These are phyloP conservation scores for Debaryomycetaceae sp. DNA, from an alignment of 1,139 yeast species.

Conservation along the genomic window DNA sequence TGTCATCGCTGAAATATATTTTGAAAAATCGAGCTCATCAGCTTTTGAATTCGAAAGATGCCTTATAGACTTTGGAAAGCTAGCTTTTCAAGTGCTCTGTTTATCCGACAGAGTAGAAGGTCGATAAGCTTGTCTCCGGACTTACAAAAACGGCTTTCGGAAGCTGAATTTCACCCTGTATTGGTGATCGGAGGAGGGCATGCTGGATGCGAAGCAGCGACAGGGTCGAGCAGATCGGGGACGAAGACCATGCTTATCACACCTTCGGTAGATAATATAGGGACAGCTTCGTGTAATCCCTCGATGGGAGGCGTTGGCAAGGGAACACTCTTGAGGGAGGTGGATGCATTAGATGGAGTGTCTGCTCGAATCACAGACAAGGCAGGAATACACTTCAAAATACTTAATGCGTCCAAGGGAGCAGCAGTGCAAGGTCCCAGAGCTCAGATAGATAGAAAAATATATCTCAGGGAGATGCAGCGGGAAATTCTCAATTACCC, in stretches of 20 bases:
- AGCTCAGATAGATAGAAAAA: slow-evolving; percentile 87
- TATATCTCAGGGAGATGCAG: slow-evolving; percentile 83
- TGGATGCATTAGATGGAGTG: slow-evolving; percentile 95
- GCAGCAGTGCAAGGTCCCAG: slow-evolving; percentile 99
- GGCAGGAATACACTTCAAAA: slow-evolving; percentile 91
- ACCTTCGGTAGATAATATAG: slow-evolving; percentile 70
- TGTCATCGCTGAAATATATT: not conserved
- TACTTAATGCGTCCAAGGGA: slow-evolving; percentile 83
- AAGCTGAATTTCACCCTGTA: slow-evolving; percentile 55
- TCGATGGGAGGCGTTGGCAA: slow-evolving; percentile 99
- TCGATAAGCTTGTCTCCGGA: slow-evolving; percentile 35
- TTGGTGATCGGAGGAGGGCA: slow-evolving; percentile 97
- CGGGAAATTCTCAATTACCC: slow-evolving; percentile 54
- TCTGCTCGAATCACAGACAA: slow-evolving; percentile 79
- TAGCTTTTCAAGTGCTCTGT: not conserved
- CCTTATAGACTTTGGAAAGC: not conserved
- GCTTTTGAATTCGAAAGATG: not conserved
- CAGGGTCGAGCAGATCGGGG: slow-evolving; percentile 88
- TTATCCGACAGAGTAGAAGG: not conserved
- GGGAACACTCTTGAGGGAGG: slow-evolving; percentile 87
- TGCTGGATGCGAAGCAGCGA: slow-evolving; percentile 97
- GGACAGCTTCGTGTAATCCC: slow-evolving; percentile 96
- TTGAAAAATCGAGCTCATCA: not conserved
- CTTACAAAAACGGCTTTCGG: slow-evolving; percentile 25
- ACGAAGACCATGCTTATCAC: slow-evolving; percentile 71